Evolutionary conservation across 345 rosid species (phyloP).

Genomic region (Boechera stricta): DNA sequence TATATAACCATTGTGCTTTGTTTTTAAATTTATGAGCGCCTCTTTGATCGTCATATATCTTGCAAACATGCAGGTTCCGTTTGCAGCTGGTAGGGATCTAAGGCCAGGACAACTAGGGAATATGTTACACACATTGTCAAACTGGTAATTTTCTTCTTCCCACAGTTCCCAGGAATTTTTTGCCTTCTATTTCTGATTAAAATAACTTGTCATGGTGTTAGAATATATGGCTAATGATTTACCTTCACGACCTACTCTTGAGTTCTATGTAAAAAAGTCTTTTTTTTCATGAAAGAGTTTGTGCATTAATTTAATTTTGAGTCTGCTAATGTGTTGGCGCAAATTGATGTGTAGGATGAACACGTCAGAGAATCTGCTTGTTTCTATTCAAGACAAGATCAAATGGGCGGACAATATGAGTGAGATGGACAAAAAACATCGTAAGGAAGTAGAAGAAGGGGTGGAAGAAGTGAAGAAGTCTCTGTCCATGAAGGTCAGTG

Average conservation of each 20-base stretch:
- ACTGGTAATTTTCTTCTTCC: slow-evolving; percentile 60
- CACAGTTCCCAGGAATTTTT: not conserved
- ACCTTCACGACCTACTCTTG: not conserved
- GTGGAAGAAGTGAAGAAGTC: slow-evolving; percentile 88
- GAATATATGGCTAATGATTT: slow-evolving; percentile 4
- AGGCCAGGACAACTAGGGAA: slow-evolving; percentile 87
- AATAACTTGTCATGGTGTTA: not conserved
- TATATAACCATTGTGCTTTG: not conserved
- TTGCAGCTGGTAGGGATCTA: slow-evolving; percentile 96
- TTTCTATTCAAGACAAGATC: slow-evolving; percentile 91
- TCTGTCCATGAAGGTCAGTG: slow-evolving; percentile 89
- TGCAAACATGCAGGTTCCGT: slow-evolving; percentile 67
- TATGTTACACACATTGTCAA: slow-evolving; percentile 88
- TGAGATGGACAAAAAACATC: slow-evolving; percentile 81
- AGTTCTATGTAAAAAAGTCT: slow-evolving; percentile 1
- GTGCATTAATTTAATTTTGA: not conserved
- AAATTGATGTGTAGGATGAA: slow-evolving; percentile 63
- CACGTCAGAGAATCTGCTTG: slow-evolving; percentile 83
- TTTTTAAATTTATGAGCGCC: not conserved
- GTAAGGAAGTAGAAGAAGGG: slow-evolving; percentile 79
- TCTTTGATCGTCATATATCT: slow-evolving; percentile 1
- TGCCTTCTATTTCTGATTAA: not conserved
- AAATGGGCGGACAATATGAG: slow-evolving; percentile 99
- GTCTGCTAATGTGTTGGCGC: slow-evolving; percentile 6
- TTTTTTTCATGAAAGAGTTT: not conserved